Evolutionary conservation across 306 rosid genomes (phyloP), one percentile per base, ranked within the genome.

Genomic region (Cucurbita maxima): DNA sequence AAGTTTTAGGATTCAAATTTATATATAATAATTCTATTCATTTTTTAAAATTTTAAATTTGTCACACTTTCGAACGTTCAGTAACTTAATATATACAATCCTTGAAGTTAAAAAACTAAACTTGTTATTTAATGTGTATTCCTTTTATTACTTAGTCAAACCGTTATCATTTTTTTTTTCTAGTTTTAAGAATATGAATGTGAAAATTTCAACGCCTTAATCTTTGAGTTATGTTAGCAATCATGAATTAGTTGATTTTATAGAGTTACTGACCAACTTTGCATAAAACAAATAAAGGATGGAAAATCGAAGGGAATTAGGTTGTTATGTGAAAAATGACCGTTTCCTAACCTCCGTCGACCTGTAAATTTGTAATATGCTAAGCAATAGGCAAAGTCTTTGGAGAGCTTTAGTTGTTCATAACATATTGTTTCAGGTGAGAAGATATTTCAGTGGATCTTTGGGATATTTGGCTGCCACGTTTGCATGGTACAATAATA

Each of bases 271-370:
- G 5, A 34, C 19, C 0, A 45, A 36, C 44, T 40, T 14, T 47
- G 20, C 43, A 68, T 38, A 34, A 9, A 30, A 22, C 25, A 69
- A 48, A 13, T 14, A 70, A 50, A 50, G 0, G 30, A 25, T 70
- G 45, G 58, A 70, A 34, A 34, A 14, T 6, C 45, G 34, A 50
- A 25, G 9, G 47, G 47, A 48, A 51, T 70, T 50, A 50, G 74
- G 47, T 70, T 15, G 74, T 30, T 70, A 50, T 50, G 30, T 70
- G 59, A 70, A 70, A 70, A 16, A 70, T 34, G 74, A 70, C 58
- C 8, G 5, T 36, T 70, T 70, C 74, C 74, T 70, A 70, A 70
- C 47, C 58, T 34, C 74, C 30, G 59, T 34, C 59, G 25, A 51
- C 20, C 45, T 61, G 69, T 15, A 61, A 37, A 8, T 37, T 15